Percentiles rank a stretch among this genome's conserved stretches.
Conservation (phyloP, 805 yeast genomes). For the Ogataea populi-albae region DNA sequence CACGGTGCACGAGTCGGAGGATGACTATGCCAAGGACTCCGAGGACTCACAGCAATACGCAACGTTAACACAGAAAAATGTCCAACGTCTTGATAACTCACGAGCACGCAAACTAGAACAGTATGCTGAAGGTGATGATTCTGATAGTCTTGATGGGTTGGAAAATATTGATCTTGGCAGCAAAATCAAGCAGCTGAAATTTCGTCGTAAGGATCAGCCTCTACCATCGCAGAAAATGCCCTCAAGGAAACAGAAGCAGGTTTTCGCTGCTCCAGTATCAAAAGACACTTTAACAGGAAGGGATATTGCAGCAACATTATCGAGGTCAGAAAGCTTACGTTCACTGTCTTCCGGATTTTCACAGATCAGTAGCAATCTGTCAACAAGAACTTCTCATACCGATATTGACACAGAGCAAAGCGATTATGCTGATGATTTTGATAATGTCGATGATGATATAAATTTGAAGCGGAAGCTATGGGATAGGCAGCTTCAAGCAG, state of each 20-base stretch:
- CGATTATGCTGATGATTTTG: slow-evolving; percentile 31
- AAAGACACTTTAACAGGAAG: slow-evolving; percentile 15
- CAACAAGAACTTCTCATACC: slow-evolving; percentile 15
- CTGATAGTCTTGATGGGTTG: slow-evolving; percentile 19
- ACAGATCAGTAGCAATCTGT: slow-evolving; percentile 11
- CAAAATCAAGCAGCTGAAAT: slow-evolving; percentile 6
- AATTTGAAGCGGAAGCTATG: slow-evolving; percentile 18
- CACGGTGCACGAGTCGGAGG: slow-evolving; percentile 24
- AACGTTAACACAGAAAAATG: slow-evolving; percentile 25
- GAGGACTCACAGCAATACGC: slow-evolving; percentile 8
- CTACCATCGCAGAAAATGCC: no score
- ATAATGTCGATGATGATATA: slow-evolving; percentile 15
- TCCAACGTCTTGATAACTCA: slow-evolving; percentile 14
- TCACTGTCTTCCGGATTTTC: slow-evolving; percentile 28
- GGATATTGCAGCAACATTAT: slow-evolving; percentile 3
- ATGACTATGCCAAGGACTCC: slow-evolving; percentile 9
- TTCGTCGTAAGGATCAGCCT: not conserved
- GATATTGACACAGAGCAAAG: slow-evolving; percentile 34
- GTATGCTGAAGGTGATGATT: slow-evolving; percentile 23
- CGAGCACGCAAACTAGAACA: slow-evolving; percentile 11
- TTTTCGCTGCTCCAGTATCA: slow-evolving; percentile 12
- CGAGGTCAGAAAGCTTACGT: slow-evolving; percentile 23
- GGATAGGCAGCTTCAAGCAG: slow-evolving; percentile 19
- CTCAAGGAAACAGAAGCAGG: not conserved
- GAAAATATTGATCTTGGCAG: slow-evolving; percentile 16